Base-by-base conservation (phyloP, 805 yeast genomes). In the Sungouiozyma intestinalis region DNA sequence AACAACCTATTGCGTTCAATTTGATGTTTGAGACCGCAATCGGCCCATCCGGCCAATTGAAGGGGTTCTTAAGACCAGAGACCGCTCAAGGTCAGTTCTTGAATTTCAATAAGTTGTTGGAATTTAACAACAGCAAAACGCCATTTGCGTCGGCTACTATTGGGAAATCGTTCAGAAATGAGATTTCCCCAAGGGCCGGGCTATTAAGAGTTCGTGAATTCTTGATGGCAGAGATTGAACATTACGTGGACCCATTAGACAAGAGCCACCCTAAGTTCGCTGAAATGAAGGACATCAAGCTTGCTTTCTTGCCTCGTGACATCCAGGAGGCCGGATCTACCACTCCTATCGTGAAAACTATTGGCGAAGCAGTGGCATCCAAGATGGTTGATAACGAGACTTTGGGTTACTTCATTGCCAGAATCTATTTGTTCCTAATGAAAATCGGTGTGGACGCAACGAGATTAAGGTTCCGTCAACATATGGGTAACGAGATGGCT, bases 71-170 rank as follows among this genome's bases (percentile, higher is more conserved):
- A 61, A 81, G 99, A 68, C 99, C 99, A 47, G 99, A 92, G 72
- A 92, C 99, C 49, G 99, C 99, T 19, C 99, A 92, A 73, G 99
- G 99, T 60, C 98, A 92, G 71, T 92, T 92, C 65, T 74, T 92
- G 62, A 92, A 92, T 74, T 92, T 92, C 70, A 77, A 78, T 72
- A 94, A 90, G 68, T 74, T 92, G 58, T 76, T 86, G 56, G 98
- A 92, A 59, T 85, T 79, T 73, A 92, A 92, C 77, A 92, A 92
- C 70, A 79, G 82, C 66, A 84, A 80, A 66, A 88, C 94, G 90
- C 99, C 99, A 45, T 92, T 92, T 66, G 99, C 99, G n/a, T 86
- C 96, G 49, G 98, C 98, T 40, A 84, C 97, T 33, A 86, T 92
- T 59, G 99, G 99, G 62, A 92, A 92, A 68, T 88, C 97, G 13